phyloP scores from a whole-genome alignment of 2,329 filamentous ascomycete genomes.

The Paecilomyces formosus region DNA sequence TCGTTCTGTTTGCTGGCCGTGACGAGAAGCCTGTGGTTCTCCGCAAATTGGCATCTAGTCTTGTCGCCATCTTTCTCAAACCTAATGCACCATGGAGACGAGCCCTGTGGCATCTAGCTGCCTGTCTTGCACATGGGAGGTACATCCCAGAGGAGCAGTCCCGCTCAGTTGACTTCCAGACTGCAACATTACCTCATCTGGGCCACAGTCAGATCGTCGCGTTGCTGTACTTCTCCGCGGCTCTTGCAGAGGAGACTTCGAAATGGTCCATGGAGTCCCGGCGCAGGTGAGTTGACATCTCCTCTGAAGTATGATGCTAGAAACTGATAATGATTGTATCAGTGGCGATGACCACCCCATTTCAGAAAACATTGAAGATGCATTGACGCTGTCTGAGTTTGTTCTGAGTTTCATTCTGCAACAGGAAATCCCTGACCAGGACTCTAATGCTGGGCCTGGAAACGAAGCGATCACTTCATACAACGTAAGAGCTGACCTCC shows the following conservation, averaged over 20 bases:
- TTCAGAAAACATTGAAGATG: constrained; percentile 28
- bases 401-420: constrained; percentile 24
- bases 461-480: constrained; percentile 29
- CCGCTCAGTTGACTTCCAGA: constrained; percentile 20
- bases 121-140: constrained; percentile 30
- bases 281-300: constrained; percentile 4
- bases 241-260: constrained; percentile 33
- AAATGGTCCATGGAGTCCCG: constrained; percentile 15
- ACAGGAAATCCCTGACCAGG: constrained; percentile 12
- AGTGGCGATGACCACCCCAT: constrained; percentile 11
- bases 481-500: constrained; percentile 19
- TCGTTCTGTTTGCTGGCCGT: constrained; percentile 31
- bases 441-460: constrained; percentile 15
- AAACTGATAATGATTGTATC: background rate
- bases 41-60: constrained; percentile 39
- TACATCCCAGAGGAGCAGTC: constrained; percentile 27
- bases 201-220: constrained; percentile 26
- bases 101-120: constrained; percentile 28
- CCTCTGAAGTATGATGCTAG: background rate
- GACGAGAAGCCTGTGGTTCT: constrained; percentile 34
- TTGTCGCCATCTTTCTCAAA: constrained; percentile 38
- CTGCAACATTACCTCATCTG: constrained; percentile 27
- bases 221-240: constrained; percentile 31
- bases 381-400: constrained; percentile 28
- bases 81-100: constrained; percentile 30